Evolutionary conservation across 2,329 filamentous ascomycete species (phyloP), one percentile per base, ranked within the genome.

Genomic region (Zalaria obscura): DNA sequence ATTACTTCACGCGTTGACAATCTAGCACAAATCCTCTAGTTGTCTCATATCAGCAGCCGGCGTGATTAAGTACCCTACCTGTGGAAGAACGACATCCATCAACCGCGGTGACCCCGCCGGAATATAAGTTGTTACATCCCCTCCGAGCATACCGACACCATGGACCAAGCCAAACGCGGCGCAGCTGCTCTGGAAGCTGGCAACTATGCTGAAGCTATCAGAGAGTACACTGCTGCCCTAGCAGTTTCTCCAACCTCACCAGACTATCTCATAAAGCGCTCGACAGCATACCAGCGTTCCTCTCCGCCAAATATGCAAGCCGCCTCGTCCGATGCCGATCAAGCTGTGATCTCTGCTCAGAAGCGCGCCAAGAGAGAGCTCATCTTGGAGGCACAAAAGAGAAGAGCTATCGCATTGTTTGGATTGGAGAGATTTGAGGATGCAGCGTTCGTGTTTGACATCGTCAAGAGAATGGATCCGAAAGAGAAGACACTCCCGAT

Each of bases 351-450:
- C 2, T 69, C 73, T 25, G 83, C 86, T 1, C 72, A 91, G 36
- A 70, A 80, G 47, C 80, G 89, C 34, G 83, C 74, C 28, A 82
- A 80, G 52, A 76, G 83, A 39, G 76, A 85, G 48, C 71, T 82
- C 27, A 85, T 95, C 58, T 70, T 78, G 36, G 75, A 85, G n/a
- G 80, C 84, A 2, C 85, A 95, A 54, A 76, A 91, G 53, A 77
- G 88, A 50, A 76, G 89, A 32, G 83, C 76, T 4, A 75, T 93
- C 8, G 73, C 81, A 7, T 69, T 89, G 26, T 83, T 77, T 59
- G 75, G 78, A 38, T 66, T 87, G 34, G 75, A 74, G 29, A 71
- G 75, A 40, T 85, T 78, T 51, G 86, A 80, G 3, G 81, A 95
- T 60, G 80, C 87, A 1, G 73, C 79, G 44, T 73, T 77, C 50